phyloP scores from a whole-genome alignment of 371 early-diverging fungal genomes.

The Mortierella sp. region DNA sequence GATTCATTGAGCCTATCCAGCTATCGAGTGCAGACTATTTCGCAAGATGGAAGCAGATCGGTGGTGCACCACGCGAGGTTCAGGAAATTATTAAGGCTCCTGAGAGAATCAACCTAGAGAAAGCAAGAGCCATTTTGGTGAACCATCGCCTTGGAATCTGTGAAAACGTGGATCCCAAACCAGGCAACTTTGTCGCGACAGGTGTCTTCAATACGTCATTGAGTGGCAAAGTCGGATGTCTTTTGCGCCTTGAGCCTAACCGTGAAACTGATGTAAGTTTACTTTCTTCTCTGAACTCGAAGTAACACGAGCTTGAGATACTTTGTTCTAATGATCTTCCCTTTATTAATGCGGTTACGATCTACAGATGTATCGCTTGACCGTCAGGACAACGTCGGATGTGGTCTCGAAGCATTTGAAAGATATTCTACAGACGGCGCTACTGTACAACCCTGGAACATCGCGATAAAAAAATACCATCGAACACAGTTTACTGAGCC shows the following conservation, averaged over 20 bases:
- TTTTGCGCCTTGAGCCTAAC: constrained; percentile 92
- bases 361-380: constrained; percentile 89
- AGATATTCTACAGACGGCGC: constrained; percentile 38
- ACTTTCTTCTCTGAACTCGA: not conserved
- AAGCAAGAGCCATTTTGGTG: constrained; percentile 62
- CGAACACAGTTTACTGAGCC: too few species aligned
- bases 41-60: constrained; percentile 95
- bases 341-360: not conserved
- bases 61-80: constrained; percentile 83
- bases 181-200: constrained; percentile 89
- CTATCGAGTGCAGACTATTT: constrained; percentile 90
- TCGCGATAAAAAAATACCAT: constrained; percentile 40
- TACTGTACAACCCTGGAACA: constrained; percentile 18
- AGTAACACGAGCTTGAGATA: too few species aligned
- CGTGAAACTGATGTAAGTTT: constrained; percentile 85
- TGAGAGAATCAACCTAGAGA: constrained; percentile 63
- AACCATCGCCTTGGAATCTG: constrained; percentile 81
- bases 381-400: constrained; percentile 91
- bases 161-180: constrained; percentile 88
- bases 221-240: constrained; percentile 92
- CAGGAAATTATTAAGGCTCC: constrained; percentile 78
- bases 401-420: constrained; percentile 70
- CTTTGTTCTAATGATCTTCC: not conserved
- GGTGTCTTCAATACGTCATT: constrained; percentile 81
- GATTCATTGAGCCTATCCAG: constrained; percentile 89